phyloP scores from a whole-genome alignment of 768 basidiomycete species.

The Kwoniella pini region DNA sequence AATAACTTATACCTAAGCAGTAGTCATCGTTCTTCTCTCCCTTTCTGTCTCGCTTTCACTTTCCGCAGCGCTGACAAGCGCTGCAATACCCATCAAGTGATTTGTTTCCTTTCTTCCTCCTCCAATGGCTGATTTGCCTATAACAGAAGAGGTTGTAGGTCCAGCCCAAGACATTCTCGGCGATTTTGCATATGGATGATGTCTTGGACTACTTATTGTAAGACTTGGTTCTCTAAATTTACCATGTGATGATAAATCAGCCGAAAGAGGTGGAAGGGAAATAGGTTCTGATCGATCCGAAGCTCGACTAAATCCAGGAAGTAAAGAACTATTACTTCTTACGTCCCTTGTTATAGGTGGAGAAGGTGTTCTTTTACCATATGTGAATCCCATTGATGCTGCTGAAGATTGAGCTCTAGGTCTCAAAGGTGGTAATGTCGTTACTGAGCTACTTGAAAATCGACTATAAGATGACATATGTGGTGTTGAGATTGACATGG shows the following conservation, averaged over 20 bases:
- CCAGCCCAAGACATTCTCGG: constrained; percentile 19
- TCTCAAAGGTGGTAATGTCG: constrained; percentile 20
- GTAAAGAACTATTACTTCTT: too few species aligned
- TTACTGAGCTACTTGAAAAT: constrained; percentile 7
- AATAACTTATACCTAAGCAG: too few species aligned
- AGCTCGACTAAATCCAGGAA: background rate
- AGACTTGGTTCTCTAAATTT: constrained; percentile 6
- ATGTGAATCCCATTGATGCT: constrained; percentile 4
- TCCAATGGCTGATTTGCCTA: background rate
- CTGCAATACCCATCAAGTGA: constrained; percentile 24
- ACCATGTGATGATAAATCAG: background rate
- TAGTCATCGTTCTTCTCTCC: constrained; percentile 9
- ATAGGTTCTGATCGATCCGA: constrained; percentile 11
- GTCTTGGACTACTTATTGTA: constrained; percentile 12
- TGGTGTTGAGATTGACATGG: constrained; percentile 20
- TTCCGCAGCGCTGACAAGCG: constrained; percentile 29
- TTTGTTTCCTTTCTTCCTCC: background rate
- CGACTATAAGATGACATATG: constrained; percentile 9
- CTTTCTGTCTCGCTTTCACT: constrained; percentile 10
- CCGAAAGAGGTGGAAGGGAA: constrained; percentile 8
- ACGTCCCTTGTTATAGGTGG: background rate
- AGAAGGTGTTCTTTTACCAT: constrained; percentile 7
- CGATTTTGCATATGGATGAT: constrained; percentile 20
- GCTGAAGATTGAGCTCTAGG: constrained; percentile 17
- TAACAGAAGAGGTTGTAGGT: background rate